Conservation (phyloP, 2,329 filamentous ascomycete genomes). For the Golovinomyces cichoracearum region DNA sequence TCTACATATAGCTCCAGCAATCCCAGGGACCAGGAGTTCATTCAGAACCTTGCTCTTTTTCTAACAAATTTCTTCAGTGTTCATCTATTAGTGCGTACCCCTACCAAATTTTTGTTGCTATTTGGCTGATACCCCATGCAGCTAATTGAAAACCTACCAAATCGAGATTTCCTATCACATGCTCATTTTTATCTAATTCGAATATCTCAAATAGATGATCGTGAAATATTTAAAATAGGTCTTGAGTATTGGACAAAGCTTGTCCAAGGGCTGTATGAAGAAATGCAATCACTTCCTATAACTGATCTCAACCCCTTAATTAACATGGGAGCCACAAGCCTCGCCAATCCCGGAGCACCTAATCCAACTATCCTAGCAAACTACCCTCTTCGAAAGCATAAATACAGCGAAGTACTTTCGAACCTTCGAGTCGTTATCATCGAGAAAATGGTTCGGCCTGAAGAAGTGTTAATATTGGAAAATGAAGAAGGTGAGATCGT, state of each 20-base stretch:
- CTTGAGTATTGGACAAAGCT: constrained; percentile 98
- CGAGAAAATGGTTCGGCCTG: constrained; percentile 95
- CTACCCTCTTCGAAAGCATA: constrained; percentile 89
- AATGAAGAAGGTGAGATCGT: constrained; percentile 99
- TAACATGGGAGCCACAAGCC: constrained; percentile 42
- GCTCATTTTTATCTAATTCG: constrained; percentile 95
- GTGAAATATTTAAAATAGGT: constrained; percentile 98
- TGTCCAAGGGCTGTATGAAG: constrained; percentile 91
- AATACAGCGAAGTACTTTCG: constrained; percentile 80
- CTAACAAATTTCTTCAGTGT: constrained; percentile 91
- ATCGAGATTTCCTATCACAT: constrained; percentile 80
- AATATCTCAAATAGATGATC: constrained; percentile 94
- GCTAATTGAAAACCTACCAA: constrained; percentile 88
- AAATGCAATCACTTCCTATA: constrained; percentile 91
- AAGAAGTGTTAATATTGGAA: constrained; percentile 96
- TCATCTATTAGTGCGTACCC: constrained; percentile 45
- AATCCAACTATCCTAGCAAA: constrained; percentile 66
- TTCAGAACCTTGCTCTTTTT: constrained; percentile 88
- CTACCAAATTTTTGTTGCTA: neutral
- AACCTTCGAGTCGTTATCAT: constrained; percentile 97
- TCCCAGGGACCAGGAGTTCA: constrained; percentile 83
- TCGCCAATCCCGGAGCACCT: constrained; percentile 57
- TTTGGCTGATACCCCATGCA: constrained; percentile 16
- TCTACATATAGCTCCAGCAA: constrained; percentile 78
- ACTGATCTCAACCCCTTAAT: constrained; percentile 78